A percentile compares a stretch with the other conserved stretches of the same genome.
These are phyloP conservation scores for Talaromyces sp. DNA, from an alignment of 2,329 filamentous ascomycete genomes.

Conservation along the genomic window DNA sequence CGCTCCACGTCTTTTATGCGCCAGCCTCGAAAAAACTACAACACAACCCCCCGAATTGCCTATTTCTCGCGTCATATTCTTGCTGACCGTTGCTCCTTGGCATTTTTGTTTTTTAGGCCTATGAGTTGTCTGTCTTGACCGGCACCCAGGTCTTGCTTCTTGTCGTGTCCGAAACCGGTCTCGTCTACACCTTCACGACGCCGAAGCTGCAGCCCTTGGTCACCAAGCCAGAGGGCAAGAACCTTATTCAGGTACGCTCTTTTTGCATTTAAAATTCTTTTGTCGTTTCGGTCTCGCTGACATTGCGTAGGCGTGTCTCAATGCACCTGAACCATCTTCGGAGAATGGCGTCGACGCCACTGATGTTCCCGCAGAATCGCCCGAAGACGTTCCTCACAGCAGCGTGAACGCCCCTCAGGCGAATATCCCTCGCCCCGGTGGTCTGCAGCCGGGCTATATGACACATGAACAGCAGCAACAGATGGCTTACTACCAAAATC, in stretches of 20 bases:
- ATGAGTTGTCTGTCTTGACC: constrained; percentile 94
- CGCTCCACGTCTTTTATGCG: background rate
- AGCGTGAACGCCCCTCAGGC: constrained; percentile 66
- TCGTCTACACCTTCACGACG: constrained; percentile 97
- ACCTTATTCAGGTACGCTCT: constrained; percentile 83
- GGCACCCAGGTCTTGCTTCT: constrained; percentile 95
- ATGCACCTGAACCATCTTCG: constrained; percentile 83
- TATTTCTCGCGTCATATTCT: background rate
- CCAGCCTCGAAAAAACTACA: background rate
- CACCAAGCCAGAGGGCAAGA: constrained; percentile 98
- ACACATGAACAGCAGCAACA: constrained; percentile 65
- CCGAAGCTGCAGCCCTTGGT: constrained; percentile 97
- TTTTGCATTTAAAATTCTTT: constrained; percentile 20
- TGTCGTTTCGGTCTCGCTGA: background rate
- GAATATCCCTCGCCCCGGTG: constrained; percentile 62
- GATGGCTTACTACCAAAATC: constrained; percentile 76
- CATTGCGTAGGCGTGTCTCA: constrained; percentile 74
- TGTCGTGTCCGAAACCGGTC: constrained; percentile 92
- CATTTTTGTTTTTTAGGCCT: constrained; percentile 58
- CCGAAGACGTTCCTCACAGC: constrained; percentile 76
- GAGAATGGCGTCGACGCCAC: constrained; percentile 75
- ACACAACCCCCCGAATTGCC: background rate
- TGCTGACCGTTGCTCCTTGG: background rate
- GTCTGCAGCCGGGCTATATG: constrained; percentile 66
- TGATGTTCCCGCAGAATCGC: constrained; percentile 72